A percentile compares a stretch with the other conserved stretches of the same genome.
phyloP scores from a whole-genome alignment of 176 grass and related monocot species.

The Triticum timopheevii region DNA sequence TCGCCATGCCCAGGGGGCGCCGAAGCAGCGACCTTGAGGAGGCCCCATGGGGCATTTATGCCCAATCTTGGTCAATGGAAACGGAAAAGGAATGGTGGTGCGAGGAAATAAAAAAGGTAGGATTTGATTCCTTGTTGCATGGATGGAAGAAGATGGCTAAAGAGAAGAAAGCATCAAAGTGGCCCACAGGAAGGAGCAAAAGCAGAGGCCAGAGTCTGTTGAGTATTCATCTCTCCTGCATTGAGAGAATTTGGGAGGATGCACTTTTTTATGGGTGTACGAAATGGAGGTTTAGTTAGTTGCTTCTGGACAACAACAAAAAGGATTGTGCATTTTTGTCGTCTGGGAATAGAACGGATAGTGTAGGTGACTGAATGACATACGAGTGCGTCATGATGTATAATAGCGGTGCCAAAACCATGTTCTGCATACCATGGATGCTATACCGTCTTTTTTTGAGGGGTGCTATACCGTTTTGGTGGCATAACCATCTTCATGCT shows the following conservation, averaged over 20 bases:
- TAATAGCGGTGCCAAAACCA: background rate
- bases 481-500: too few species aligned
- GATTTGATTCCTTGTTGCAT: slow-evolving; percentile 38
- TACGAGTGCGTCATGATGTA: background rate
- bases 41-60: slow-evolving; percentile 44
- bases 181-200: slow-evolving; percentile 18
- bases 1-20: slow-evolving; percentile 30
- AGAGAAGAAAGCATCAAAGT: slow-evolving; percentile 39
- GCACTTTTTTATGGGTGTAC: background rate
- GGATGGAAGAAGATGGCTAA: slow-evolving; percentile 11
- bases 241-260: background rate
- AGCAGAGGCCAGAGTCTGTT: slow-evolving; percentile 33
- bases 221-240: background rate
- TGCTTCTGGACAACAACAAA: background rate
- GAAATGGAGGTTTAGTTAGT: background rate
- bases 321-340: background rate
- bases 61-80: slow-evolving; percentile 3
- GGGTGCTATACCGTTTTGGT: too few species aligned
- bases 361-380: background rate
- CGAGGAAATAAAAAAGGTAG: background rate
- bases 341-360: background rate
- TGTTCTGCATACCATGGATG: background rate
- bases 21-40: slow-evolving; percentile 18
- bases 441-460: too few species aligned
- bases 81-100: background rate